Evolutionary conservation across 1,139 yeast genomes (phyloP), one percentile per base, ranked within the genome.

Genomic region (Meyerozyma elateridarum): DNA sequence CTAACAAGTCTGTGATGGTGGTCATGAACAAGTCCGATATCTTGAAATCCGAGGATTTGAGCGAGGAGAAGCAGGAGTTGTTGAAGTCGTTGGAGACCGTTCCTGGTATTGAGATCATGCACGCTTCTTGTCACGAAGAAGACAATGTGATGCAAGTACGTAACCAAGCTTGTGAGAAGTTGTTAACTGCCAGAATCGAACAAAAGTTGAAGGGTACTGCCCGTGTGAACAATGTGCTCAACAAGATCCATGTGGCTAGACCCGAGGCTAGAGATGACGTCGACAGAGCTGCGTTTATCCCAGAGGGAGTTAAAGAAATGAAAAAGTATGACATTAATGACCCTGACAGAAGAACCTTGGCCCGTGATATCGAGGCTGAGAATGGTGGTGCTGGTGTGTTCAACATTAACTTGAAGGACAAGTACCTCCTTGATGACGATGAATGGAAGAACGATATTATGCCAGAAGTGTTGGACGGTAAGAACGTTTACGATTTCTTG

Each of bases 321-420:
- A 72, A 65, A 52, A 84, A 81, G 56, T 87, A 83, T 53, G 93
- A 85, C 57, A 60, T 73, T 27, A 73, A 72, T 49, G 96, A 87
- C 62, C 95, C 95, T 46, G 70, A 82, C 50, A 78, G 96, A 62
- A 78, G 91, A 53, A 71, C 55, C 45, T 72, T 91, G 52, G 88
- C 95, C 27, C 77, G 85, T 53, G 98, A 91, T 53, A 70, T 88
- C 42, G 98, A 91, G 64, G 82, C 74, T 29, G 96, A 85, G 58
- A 87, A 91, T 50, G 98, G 98, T 54, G 98, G 98, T 56, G 96
- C 98, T 19, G 98, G 98, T 72, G 98, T 91, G 24, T 91, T 68
- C 71, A 91, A 88, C 65, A 78, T 91, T 52, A 87, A 93, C 66
- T 73, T 89, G 65, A 85, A 88, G 62, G 97, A 89, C 51, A 83